A percentile compares a stretch with the other conserved stretches of the same genome.
Evolutionary conservation across 495 filamentous ascomycete genomes (phyloP).

Genomic region (Aspergillus funiculosus): DNA sequence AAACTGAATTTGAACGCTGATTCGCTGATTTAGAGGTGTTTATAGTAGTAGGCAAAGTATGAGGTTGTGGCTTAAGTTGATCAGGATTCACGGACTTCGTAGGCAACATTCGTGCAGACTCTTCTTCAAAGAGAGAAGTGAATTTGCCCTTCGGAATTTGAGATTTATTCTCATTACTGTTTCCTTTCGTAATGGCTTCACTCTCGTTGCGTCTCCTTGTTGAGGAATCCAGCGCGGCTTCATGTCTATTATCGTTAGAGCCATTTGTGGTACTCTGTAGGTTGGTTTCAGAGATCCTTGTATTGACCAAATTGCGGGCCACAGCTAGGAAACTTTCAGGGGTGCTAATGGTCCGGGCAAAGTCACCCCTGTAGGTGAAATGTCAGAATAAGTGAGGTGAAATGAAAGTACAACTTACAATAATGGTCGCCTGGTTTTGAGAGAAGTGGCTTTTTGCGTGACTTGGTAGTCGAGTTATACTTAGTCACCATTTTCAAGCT

Average conservation of each 20-base stretch:
- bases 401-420: conserved; percentile 16
- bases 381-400: conserved; percentile 12
- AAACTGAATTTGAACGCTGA: too few relatives aligned
- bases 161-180: background rate
- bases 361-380: conserved; percentile 6
- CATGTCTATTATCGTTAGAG: conserved; percentile 9
- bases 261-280: background rate
- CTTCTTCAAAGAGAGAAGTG: background rate
- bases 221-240: background rate
- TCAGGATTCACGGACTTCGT: background rate
- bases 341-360: conserved; percentile 8
- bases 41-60: too few relatives aligned
- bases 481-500: background rate
- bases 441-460: conserved; percentile 2
- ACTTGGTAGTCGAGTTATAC: background rate
- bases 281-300: background rate
- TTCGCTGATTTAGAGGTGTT: too few relatives aligned
- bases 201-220: background rate
- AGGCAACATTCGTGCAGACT: background rate
- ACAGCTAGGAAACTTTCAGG: conserved; percentile 22
- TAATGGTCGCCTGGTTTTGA: conserved; percentile 17
- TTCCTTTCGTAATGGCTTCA: background rate
- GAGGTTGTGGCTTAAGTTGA: background rate
- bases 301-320: conserved; percentile 6
- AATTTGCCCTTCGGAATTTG: background rate